A percentile compares a stretch with the other conserved stretches of the same genome.
phyloP scores from a whole-genome alignment of 257 asterid genomes.

The Lithospermum erythrorhizon region DNA sequence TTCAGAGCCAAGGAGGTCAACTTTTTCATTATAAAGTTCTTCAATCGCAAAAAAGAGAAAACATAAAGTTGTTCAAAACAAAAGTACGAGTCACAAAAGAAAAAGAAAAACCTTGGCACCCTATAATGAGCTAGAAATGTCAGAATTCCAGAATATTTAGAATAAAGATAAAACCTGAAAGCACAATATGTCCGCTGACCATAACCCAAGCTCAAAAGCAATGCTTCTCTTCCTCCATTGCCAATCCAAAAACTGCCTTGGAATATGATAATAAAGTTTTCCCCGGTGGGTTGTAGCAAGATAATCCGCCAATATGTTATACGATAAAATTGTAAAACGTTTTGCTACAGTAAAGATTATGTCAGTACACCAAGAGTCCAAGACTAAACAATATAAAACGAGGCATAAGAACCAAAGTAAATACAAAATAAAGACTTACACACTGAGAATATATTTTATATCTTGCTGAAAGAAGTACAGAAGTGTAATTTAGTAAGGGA shows the following conservation, averaged over 20 bases:
- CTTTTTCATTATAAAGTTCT: too few species aligned
- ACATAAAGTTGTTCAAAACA: background rate
- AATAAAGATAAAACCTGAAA: conserved; percentile 49
- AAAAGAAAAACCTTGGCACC: background rate
- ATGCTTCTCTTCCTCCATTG: conserved; percentile 74
- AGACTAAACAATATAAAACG: too few species aligned
- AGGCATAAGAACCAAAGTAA: conserved; percentile 7
- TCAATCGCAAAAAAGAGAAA: too few species aligned
- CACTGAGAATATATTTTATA: background rate
- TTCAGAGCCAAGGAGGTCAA: too few species aligned
- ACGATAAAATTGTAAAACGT: conserved; percentile 73
- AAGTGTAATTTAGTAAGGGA: background rate
- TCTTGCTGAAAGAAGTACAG: conserved; percentile 6
- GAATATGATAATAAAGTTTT: conserved; percentile 73
- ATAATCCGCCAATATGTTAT: conserved; percentile 85
- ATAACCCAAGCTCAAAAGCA: conserved; percentile 83
- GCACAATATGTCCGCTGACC: conserved; percentile 96
- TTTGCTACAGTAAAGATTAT: conserved; percentile 28
- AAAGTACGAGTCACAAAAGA: background rate
- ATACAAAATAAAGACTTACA: conserved; percentile 12
- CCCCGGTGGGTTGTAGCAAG: conserved; percentile 61
- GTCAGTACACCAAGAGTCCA: background rate
- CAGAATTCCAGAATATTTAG: background rate
- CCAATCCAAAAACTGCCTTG: conserved; percentile 73
- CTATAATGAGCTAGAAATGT: background rate